Evolutionary conservation across 805 yeast species (phyloP), one percentile per base, ranked within the genome.

Genomic region (Maudiozyma barnettii): DNA sequence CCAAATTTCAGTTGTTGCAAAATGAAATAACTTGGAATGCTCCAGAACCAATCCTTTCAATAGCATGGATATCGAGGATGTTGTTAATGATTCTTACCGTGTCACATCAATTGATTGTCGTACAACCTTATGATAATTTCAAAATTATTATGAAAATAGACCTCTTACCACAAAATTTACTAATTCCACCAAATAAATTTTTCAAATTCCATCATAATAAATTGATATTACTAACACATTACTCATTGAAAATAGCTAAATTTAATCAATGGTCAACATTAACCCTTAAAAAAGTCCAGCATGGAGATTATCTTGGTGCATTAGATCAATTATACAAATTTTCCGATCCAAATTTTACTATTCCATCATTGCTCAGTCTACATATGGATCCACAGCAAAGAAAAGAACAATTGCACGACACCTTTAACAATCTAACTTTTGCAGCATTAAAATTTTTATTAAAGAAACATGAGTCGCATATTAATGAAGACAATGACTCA

Each of bases 181-280:
- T 60, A 29, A 51, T 55, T n/a, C 65, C 68, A 8, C 54, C 59
- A 20, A 47, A 57, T 41, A 56, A 52, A 19, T 54, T 52, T 45
- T 52, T 61, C 41, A 49, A 54, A 22, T 47, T 55, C 31, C 47
- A 51, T 22, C 49, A 53, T 20, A 54, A 52, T 38, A 52, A 51
- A 30, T 29, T 63, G 6, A 43, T 54, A 21, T 43, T 61, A 7
- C 39, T 60, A 26, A 61, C 67, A 5, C 57, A 52, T 18, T 59
- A 58, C 44, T 51, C 56, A 13, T 39, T 63, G n/a, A 56, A 57
- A 29, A 45, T 57, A 1, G 68, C 67, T 3, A 54, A 49, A 20
- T 55, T 58, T 43, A 44, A 54, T 29, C 53, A 65, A 4, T 65
- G 69, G 69, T 58, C 67, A 8, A 61, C 61, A 40, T 52, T 63